Evolutionary conservation across 495 filamentous ascomycete species (phyloP).

Genomic region (Rhypophila decipiens): DNA sequence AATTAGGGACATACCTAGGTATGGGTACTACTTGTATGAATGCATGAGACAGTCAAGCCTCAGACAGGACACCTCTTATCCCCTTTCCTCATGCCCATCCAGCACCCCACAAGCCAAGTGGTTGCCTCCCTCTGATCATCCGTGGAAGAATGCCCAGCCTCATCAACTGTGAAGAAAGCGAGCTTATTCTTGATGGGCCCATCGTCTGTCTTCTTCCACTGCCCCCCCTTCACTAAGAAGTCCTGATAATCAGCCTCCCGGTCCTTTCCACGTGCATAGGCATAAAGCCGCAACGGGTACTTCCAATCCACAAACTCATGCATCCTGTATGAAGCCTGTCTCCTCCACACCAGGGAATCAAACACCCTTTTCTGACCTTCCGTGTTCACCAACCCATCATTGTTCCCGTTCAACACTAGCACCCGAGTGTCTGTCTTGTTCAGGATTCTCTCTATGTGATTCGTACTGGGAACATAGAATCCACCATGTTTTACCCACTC

Average conservation of each 20-base stretch:
- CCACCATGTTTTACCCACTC: too few relatives aligned
- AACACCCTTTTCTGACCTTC: constrained; percentile 4
- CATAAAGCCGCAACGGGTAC: too few relatives aligned
- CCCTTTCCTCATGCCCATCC: neutral
- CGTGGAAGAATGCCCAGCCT: neutral
- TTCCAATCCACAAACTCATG: constrained; percentile 1
- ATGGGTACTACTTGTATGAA: too few relatives aligned
- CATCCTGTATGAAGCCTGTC: constrained; percentile 1
- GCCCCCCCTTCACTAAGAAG: too few relatives aligned
- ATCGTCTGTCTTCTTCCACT: constrained; percentile 1
- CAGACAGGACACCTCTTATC: constrained; percentile 1
- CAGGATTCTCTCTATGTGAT: neutral
- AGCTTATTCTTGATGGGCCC: neutral
- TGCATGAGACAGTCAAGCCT: too few relatives aligned
- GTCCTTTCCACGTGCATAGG: too few relatives aligned
- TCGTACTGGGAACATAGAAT: neutral
- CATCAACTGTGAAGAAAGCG: neutral
- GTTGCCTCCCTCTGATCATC: neutral
- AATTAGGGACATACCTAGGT: too few relatives aligned
- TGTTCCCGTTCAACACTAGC: constrained; percentile 5
- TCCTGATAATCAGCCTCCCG: neutral
- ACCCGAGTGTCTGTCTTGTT: constrained; percentile 1
- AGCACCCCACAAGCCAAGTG: constrained; percentile 1
- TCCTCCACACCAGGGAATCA: constrained; percentile 1
- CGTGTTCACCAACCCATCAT: constrained; percentile 1